A percentile compares a stretch with the other conserved stretches of the same genome.
phyloP scores from a whole-genome alignment of 2,329 filamentous ascomycete species.

The Ceratocystiopsis brevicomis region DNA sequence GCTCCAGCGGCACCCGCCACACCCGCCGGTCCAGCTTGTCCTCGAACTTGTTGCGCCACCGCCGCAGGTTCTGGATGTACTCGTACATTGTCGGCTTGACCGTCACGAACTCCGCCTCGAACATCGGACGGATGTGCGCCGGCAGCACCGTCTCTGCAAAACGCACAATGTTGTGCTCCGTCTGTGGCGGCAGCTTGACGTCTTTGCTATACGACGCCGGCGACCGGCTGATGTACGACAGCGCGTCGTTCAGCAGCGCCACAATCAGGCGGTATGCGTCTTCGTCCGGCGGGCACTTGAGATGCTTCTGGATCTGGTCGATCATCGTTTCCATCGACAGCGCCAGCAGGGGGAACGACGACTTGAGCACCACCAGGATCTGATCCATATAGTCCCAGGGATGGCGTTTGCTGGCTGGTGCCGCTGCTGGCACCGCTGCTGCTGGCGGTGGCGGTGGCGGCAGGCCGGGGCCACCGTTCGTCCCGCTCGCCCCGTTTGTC shows the following conservation, averaged over 20 bases:
- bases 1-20: slow-evolving; percentile 56
- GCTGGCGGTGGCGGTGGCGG: slow-evolving; percentile 4
- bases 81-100: slow-evolving; percentile 96
- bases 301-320: slow-evolving; percentile 95
- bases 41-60: slow-evolving; percentile 95
- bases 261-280: slow-evolving; percentile 95
- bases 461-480: slow-evolving; percentile 7
- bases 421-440: slow-evolving; percentile 10
- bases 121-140: slow-evolving; percentile 83
- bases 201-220: slow-evolving; percentile 76
- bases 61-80: slow-evolving; percentile 91
- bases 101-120: slow-evolving; percentile 90
- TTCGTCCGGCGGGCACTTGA: slow-evolving; percentile 96
- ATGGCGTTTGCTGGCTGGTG: slow-evolving; percentile 38
- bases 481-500: slow-evolving; percentile 2
- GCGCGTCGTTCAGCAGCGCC: slow-evolving; percentile 85
- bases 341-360: slow-evolving; percentile 85
- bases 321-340: slow-evolving; percentile 99
- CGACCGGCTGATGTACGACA: slow-evolving; percentile 80
- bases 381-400: slow-evolving; percentile 96
- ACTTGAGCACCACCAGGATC: slow-evolving; percentile 88
- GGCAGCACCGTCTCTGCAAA: slow-evolving; percentile 95
- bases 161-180: slow-evolving; percentile 87
- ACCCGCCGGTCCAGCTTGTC: slow-evolving; percentile 82
- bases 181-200: slow-evolving; percentile 73